These are phyloP conservation scores for Scenedesmus sp. DNA, from an alignment of 163 green algal species.

Conservation along the genomic window DNA sequence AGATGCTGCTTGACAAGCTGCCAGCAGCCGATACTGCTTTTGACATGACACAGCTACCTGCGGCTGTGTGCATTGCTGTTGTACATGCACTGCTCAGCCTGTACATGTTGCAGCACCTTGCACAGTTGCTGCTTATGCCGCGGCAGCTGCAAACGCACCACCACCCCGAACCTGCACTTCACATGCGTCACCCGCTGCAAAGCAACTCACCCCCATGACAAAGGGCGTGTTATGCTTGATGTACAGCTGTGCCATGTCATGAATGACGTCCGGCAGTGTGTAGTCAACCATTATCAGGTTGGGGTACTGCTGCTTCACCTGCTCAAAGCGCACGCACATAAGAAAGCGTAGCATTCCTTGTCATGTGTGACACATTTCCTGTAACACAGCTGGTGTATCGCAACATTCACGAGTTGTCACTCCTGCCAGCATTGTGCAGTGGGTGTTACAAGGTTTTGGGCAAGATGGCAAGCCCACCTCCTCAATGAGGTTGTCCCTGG, in stretches of 20 bases:
- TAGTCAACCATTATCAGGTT: constrained; percentile 75
- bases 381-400: not conserved
- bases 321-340: not conserved
- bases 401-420: no score
- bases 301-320: constrained; percentile 59
- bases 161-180: no score
- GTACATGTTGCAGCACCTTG: not conserved
- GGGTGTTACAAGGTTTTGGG: not conserved
- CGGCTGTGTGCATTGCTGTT: not conserved
- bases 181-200: not conserved
- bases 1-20: not conserved
- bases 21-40: not conserved
- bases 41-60: not conserved
- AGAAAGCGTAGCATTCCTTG: not conserved
- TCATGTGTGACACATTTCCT: not conserved
- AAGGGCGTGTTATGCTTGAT: constrained; percentile 80
- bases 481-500: constrained; percentile 46
- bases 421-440: not conserved
- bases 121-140: not conserved
- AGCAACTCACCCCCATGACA: constrained; percentile 89
- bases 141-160: not conserved
- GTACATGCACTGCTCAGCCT: not conserved
- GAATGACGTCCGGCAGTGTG: constrained; percentile 73
- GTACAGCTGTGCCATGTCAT: constrained; percentile 73
- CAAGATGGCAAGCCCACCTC: constrained; percentile 1